These are phyloP conservation scores for Ustilago curta DNA, from an alignment of 1,284 basidiomycete genomes.

Conservation along the genomic window DNA sequence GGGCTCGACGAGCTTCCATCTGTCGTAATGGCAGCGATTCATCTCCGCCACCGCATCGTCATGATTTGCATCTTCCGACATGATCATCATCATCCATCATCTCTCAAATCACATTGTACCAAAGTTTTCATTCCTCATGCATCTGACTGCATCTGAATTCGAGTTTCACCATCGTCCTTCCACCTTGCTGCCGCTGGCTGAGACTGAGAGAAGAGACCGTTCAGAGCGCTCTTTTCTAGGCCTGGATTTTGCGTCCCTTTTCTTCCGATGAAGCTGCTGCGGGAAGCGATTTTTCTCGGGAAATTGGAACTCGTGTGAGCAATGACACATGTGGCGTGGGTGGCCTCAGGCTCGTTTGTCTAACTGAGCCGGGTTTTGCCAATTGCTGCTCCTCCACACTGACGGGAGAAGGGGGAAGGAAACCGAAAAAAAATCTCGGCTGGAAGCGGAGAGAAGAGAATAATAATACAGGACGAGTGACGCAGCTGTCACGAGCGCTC, in stretches of 20 bases:
- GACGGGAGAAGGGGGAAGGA: background rate
- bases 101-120: background rate
- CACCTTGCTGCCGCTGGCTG: too few species aligned
- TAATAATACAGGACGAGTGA: background rate
- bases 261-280: background rate
- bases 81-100: background rate
- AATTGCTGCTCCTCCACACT: conserved; percentile 13
- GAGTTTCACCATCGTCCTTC: too few species aligned
- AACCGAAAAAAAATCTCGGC: conserved; percentile 5
- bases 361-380: conserved; percentile 6
- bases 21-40: conserved; percentile 48
- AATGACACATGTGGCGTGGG: conserved; percentile 4
- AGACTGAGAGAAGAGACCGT: too few species aligned
- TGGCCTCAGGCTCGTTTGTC: too few species aligned
- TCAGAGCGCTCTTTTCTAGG: background rate
- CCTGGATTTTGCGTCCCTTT: background rate
- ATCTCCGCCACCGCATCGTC: too few species aligned
- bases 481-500: too few species aligned
- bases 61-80: background rate
- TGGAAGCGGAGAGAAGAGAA: background rate
- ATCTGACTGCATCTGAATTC: too few species aligned
- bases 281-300: background rate
- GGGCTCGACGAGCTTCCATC: conserved; percentile 65
- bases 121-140: too few species aligned
- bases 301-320: conserved; percentile 10